phyloP scores from a whole-genome alignment of 306 rosid genomes.

The Senna tora region DNA sequence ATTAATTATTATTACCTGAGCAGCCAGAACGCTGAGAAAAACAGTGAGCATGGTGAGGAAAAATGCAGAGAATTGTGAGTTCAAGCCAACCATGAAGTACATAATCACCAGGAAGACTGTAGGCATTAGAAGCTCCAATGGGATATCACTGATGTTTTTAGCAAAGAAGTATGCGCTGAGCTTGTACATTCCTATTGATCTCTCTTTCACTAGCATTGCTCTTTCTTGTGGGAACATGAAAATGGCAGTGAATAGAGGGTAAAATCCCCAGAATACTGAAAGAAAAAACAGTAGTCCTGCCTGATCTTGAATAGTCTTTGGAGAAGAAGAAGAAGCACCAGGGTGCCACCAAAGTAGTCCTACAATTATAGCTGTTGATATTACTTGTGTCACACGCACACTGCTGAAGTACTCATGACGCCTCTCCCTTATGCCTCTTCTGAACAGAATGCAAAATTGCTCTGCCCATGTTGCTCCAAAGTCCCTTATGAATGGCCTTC shows the following conservation, averaged over 20 bases:
- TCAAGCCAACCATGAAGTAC: conserved; percentile 23
- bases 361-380: conserved; percentile 18
- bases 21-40: conserved; percentile 7
- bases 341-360: conserved; percentile 16
- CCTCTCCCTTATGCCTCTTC: conserved; percentile 23
- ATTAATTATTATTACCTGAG: conserved; percentile 26
- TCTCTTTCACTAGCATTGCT: conserved; percentile 29
- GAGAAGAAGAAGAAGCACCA: conserved; percentile 10
- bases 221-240: conserved; percentile 29
- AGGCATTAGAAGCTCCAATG: conserved; percentile 23
- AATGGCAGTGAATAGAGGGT: conserved; percentile 14
- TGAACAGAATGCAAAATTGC: conserved; percentile 29
- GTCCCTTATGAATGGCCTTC: background rate
- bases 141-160: conserved; percentile 5
- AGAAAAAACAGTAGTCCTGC: conserved; percentile 11
- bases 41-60: background rate
- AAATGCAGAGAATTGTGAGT: conserved; percentile 9
- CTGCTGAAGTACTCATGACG: conserved; percentile 17
- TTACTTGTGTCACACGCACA: conserved; percentile 16
- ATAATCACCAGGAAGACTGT: conserved; percentile 16
- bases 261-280: conserved; percentile 24
- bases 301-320: background rate
- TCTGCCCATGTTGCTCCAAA: conserved; percentile 17
- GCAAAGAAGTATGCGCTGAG: conserved; percentile 28
- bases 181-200: conserved; percentile 9